A percentile compares a stretch with the other conserved stretches of the same genome.
Conservation (phyloP, 2,329 filamentous ascomycete species). For the Neofusicoccum ribis region DNA sequence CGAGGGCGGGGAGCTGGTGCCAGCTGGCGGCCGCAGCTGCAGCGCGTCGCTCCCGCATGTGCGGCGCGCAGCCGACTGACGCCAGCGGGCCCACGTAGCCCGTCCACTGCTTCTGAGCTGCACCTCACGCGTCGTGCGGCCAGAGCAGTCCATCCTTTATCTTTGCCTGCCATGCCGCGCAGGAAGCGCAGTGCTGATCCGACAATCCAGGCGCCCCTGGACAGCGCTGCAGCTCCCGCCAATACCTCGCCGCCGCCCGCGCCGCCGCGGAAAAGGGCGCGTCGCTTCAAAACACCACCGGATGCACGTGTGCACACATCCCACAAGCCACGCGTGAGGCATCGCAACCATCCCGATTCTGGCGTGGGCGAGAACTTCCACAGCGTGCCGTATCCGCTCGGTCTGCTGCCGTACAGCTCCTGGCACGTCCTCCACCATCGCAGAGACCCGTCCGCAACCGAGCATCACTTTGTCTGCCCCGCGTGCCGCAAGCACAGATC, state of each 20-base stretch:
- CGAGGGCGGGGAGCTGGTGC: slow-evolving; percentile 13
- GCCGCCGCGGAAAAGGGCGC: not conserved
- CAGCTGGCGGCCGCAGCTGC: slow-evolving; percentile 17
- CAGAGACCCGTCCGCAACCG: not conserved
- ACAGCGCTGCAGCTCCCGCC: not conserved
- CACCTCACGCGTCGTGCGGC: slow-evolving; percentile 2
- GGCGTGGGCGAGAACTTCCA: slow-evolving; percentile 28
- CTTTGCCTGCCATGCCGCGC: not conserved
- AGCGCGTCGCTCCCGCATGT: not conserved
- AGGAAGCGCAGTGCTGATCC: not conserved
- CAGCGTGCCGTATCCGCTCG: slow-evolving; percentile 29
- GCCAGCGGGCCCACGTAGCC: slow-evolving; percentile 6
- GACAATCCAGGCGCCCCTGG: not conserved
- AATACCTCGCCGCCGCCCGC: slow-evolving; percentile 1
- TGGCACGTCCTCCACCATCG: slow-evolving; percentile 28
- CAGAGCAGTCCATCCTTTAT: not conserved
- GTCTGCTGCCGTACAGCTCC: slow-evolving; percentile 28
- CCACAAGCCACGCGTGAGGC: slow-evolving; percentile 18
- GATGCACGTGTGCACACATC: slow-evolving; percentile 11
- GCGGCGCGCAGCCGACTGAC: not conserved
- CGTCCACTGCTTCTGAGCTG: not conserved
- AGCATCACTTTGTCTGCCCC: slow-evolving; percentile 25
- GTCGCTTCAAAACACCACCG: not conserved
- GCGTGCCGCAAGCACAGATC: slow-evolving; percentile 22
- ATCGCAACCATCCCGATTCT: slow-evolving; percentile 27